These are phyloP conservation scores for Chenopodium suecicum DNA, from an alignment of 148 eudicot genomes.

Conservation along the genomic window DNA sequence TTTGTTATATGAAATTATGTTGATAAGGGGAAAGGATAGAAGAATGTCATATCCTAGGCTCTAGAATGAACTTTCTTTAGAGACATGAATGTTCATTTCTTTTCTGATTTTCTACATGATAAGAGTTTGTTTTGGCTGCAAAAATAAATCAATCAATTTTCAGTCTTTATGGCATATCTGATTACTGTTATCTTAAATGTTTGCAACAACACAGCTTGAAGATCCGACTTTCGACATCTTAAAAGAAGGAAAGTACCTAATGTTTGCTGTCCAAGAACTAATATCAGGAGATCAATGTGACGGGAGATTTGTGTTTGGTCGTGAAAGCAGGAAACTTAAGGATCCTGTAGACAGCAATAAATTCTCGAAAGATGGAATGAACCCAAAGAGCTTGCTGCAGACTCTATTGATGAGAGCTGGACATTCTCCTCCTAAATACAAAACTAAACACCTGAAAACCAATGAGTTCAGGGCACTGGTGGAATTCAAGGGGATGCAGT, in stretches of 20 bases:
- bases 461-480: constrained; percentile 91
- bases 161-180: background rate
- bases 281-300: constrained; percentile 90
- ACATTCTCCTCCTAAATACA: constrained; percentile 95
- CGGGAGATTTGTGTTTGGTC: constrained; percentile 93
- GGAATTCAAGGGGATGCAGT: constrained; percentile 98
- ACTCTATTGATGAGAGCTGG: constrained; percentile 97
- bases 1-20: background rate
- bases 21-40: background rate
- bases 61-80: background rate
- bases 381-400: constrained; percentile 93
- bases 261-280: constrained; percentile 90
- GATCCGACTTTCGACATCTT: constrained; percentile 77
- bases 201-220: constrained; percentile 59
- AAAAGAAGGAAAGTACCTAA: constrained; percentile 84
- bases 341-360: constrained; percentile 45
- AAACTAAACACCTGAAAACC: constrained; percentile 86
- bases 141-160: background rate
- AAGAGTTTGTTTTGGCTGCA: too few relatives aligned
- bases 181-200: background rate
- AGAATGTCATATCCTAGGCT: background rate
- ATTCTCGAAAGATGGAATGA: constrained; percentile 83
- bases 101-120: too few relatives aligned
- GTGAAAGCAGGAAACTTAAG: constrained; percentile 68
- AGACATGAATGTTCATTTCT: background rate